Percentiles rank a stretch among this genome's conserved stretches.
phyloP scores from a whole-genome alignment of 768 basidiomycete species.

The Termitomyces heimii region DNA sequence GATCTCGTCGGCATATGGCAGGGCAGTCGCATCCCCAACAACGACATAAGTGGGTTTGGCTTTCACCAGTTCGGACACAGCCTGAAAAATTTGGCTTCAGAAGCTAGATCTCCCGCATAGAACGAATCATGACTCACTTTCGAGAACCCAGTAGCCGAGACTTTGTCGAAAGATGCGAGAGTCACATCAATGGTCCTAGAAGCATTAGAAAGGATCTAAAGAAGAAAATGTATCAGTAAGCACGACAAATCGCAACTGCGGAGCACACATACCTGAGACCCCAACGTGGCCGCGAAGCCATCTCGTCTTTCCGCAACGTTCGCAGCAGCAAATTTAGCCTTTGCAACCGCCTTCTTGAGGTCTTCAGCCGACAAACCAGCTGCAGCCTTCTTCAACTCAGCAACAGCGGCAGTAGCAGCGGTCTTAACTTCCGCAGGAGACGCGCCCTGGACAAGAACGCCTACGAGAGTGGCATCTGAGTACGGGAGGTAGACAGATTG shows the following conservation, averaged over 20 bases:
- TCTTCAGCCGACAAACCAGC: slow-evolving; percentile 59
- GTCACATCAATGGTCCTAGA: slow-evolving; percentile 53
- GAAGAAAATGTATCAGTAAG: neutral
- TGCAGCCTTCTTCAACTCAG: slow-evolving; percentile 60
- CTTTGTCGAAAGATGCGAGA: slow-evolving; percentile 65
- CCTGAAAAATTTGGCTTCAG: slow-evolving; percentile 29
- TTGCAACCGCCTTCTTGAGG: slow-evolving; percentile 75
- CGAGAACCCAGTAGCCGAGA: slow-evolving; percentile 59
- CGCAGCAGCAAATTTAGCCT: slow-evolving; percentile 85
- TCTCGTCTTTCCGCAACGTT: slow-evolving; percentile 61
- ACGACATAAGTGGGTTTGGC: slow-evolving; percentile 84
- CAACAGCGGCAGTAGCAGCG: slow-evolving; percentile 63
- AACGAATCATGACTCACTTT: slow-evolving; percentile 43
- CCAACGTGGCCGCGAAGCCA: slow-evolving; percentile 56
- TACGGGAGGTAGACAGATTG: slow-evolving; percentile 80
- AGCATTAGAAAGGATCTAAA: slow-evolving; percentile 53
- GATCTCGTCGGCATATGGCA: slow-evolving; percentile 84
- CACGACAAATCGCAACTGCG: neutral
- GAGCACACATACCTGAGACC: slow-evolving; percentile 46
- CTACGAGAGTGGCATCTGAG: slow-evolving; percentile 87
- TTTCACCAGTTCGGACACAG: slow-evolving; percentile 59
- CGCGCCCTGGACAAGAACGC: slow-evolving; percentile 69
- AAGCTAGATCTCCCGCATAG: neutral
- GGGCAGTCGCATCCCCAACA: slow-evolving; percentile 67
- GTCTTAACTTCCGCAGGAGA: slow-evolving; percentile 59